Evolutionary conservation across 1,284 basidiomycete species (phyloP), one percentile per base, ranked within the genome.

Genomic region (Puccinia coronata): DNA sequence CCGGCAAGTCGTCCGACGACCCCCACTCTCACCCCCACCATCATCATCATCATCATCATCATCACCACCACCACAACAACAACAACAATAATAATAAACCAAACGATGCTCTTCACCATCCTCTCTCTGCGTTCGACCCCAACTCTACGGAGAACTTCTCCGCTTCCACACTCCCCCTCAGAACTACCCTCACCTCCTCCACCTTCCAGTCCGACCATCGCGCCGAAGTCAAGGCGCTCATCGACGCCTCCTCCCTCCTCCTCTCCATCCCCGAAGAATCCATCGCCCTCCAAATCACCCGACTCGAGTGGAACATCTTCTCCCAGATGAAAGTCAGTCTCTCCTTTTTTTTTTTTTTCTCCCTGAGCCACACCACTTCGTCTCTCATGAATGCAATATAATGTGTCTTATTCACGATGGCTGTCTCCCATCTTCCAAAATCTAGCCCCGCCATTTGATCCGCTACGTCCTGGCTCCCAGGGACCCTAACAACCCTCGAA

Each of bases 401-500:
- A 8, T 47, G 16, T n/a, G n/a, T n/a, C n/a, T n/a, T n/a, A n/a
- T n/a, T n/a, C n/a, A n/a, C n/a, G n/a, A n/a, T n/a, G n/a, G n/a
- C n/a, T n/a, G 43, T 47, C 16, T 8, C 8, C 43, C 8, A 47
- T 47, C 43, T 47, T 47, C 16, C 16, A 16, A 47, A 47, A 47
- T 12, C 59, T 82, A 85, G 83, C 84, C 85, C 14, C 83, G 85
- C 28, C 85, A 86, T 76, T 75, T 85, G 0, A 82, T 86, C n/a
- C 83, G 85, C 2, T 85, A 86, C 71, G 85, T 85, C 2, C 82
- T 86, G 31, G 84, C 84, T 16, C 79, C 79, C 4, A 74, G 79
- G 39, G 79, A 81, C 70, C 84, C 85, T 14, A 75, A 81, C 18
- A 83, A 84, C 65, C 83, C 84, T 14, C 76, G 82, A 1, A 77